Evolutionary conservation across 805 yeast species (phyloP).

Genomic region (Candida maesae): DNA sequence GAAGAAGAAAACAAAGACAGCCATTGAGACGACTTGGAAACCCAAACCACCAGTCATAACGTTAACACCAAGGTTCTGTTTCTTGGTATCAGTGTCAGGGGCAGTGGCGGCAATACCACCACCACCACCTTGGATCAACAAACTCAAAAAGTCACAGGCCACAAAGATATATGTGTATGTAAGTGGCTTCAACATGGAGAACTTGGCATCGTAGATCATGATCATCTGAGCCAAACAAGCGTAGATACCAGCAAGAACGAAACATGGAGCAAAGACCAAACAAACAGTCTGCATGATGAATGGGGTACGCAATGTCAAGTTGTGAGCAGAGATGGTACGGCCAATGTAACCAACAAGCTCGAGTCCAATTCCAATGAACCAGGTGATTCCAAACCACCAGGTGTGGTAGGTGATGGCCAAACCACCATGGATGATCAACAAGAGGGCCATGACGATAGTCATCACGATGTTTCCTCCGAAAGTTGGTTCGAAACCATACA

Average conservation of each 20-base stretch:
- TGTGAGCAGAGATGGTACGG: constrained; percentile 43
- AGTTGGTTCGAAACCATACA: background rate
- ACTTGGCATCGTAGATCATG: constrained; percentile 54
- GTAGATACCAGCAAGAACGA: constrained; percentile 82
- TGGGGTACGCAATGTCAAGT: constrained; percentile 24
- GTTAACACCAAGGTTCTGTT: constrained; percentile 41
- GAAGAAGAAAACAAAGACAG: constrained; percentile 51
- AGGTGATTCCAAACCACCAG: constrained; percentile 64
- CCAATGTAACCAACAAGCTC: constrained; percentile 71
- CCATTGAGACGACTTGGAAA: constrained; percentile 70
- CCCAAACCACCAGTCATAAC: constrained; percentile 77
- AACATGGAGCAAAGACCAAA: constrained; percentile 77
- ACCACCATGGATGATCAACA: constrained; percentile 38
- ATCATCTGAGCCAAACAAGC: constrained; percentile 63
- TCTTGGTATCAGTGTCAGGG: constrained; percentile 13
- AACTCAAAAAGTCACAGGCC: constrained; percentile 57
- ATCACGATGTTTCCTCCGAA: background rate
- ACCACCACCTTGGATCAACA: constrained; percentile 69
- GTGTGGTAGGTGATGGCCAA: constrained; percentile 46
- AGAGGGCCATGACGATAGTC: constrained; percentile 38
- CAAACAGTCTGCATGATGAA: constrained; percentile 64
- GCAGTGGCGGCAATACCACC: constrained; percentile 56
- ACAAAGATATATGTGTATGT: constrained; percentile 63
- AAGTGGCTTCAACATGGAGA: constrained; percentile 52
- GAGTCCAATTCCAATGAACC: constrained; percentile 50